Evolutionary conservation across 179 eudicot genomes (phyloP).

Genomic region (Silene noctiflora): DNA sequence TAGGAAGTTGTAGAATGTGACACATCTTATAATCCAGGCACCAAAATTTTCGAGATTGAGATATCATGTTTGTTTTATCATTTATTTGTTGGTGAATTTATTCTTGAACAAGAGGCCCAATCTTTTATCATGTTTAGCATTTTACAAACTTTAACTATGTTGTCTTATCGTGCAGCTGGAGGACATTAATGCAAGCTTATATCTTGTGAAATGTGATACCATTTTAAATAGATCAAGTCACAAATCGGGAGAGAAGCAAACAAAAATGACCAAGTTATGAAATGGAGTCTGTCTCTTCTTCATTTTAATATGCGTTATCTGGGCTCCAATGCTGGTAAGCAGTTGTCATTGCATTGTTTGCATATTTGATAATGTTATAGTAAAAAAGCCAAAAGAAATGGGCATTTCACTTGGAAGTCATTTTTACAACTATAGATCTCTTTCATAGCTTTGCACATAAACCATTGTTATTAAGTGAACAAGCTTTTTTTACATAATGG

Average conservation of each 20-base stretch:
- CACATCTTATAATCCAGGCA: too few species aligned
- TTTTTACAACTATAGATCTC: too few species aligned
- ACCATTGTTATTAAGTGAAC: too few species aligned
- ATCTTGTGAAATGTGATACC: conserved; percentile 91
- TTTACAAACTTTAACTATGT: conserved; percentile 4
- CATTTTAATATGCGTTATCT: conserved; percentile 79
- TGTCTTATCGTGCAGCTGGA: conserved; percentile 54
- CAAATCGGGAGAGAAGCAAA: conserved; percentile 85
- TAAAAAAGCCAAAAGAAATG: background rate
- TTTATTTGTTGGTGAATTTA: too few species aligned
- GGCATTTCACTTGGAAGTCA: too few species aligned
- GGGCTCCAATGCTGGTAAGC: conserved; percentile 99
- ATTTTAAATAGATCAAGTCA: conserved; percentile 78
- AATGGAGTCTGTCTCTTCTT: conserved; percentile 92
- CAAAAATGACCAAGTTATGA: conserved; percentile 87
- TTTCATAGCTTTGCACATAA: too few species aligned
- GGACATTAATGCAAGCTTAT: conserved; percentile 97
- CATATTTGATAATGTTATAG: background rate
- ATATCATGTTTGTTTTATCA: too few species aligned
- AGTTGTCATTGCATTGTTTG: background rate
- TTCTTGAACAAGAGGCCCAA: too few species aligned
- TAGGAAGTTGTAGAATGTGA: too few species aligned
- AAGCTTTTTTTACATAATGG: too few species aligned
- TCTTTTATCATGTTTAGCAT: background rate
- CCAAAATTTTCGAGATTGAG: too few species aligned